phyloP scores from a whole-genome alignment of 139 green algal genomes.

The Micractinium sp. region DNA sequence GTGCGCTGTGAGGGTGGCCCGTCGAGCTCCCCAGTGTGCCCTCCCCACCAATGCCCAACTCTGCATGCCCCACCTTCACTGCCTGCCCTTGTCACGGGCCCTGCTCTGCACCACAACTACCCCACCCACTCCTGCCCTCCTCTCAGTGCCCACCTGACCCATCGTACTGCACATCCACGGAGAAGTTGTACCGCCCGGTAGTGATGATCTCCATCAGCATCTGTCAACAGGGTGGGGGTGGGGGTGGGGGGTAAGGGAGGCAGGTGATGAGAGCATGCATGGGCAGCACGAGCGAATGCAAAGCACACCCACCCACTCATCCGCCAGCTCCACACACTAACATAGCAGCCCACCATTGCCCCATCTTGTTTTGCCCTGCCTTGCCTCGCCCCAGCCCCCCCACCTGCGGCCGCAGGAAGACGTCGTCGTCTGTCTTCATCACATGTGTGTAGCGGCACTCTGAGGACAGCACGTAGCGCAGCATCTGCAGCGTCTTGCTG shows the following conservation, averaged over 20 bases:
- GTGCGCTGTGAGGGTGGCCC: too few relatives aligned
- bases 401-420: conserved; percentile 54
- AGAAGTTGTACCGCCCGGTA: conserved; percentile 21
- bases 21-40: too few relatives aligned
- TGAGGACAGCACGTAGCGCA: conserved; percentile 50
- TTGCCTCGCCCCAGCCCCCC: neutral
- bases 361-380: neutral
- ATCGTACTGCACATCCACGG: conserved; percentile 23
- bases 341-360: neutral
- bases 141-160: conserved; percentile 15
- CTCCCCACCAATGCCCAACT: too few relatives aligned
- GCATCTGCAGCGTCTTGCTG: conserved; percentile 64
- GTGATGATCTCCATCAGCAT: conserved; percentile 24
- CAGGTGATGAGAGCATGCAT: too few relatives aligned
- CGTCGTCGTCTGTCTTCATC: conserved; percentile 74
- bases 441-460: conserved; percentile 64
- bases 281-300: too few relatives aligned
- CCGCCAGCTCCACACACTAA: neutral
- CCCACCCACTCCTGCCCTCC: neutral
- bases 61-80: neutral
- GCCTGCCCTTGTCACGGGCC: neutral
- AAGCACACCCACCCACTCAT: too few relatives aligned
- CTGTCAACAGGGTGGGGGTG: neutral
- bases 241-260: too few relatives aligned
- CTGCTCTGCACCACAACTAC: neutral